These are phyloP conservation scores for Mesembryanthemum crystallinum DNA, from an alignment of 148 eudicot species.

Conservation along the genomic window DNA sequence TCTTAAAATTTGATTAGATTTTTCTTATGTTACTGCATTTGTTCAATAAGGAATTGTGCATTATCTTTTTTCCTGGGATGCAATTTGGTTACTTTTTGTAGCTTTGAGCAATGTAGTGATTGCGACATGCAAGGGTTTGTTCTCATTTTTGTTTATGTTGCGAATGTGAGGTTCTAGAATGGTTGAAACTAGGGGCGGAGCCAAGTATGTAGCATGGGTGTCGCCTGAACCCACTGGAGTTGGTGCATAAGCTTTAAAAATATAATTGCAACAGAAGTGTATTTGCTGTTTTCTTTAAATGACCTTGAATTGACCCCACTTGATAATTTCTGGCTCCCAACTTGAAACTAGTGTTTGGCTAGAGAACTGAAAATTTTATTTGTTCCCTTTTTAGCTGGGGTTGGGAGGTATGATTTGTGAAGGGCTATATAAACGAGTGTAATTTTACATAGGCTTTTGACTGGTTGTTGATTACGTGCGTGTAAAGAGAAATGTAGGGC, in stretches of 20 bases:
- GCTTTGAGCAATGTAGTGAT: not conserved
- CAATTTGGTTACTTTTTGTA: not conserved
- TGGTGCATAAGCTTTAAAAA: too few species aligned
- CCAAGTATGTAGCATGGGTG: too few species aligned
- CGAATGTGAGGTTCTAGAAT: not conserved
- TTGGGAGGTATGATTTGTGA: not conserved
- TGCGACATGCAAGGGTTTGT: not conserved
- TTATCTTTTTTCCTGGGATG: not conserved
- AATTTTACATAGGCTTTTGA: not conserved
- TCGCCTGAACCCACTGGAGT: too few species aligned
- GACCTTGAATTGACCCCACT: too few species aligned
- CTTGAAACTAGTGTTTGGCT: not conserved
- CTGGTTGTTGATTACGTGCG: not conserved
- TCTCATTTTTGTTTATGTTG: not conserved
- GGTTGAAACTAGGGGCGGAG: not conserved
- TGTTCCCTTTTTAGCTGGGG: not conserved
- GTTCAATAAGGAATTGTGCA: conserved; percentile 1
- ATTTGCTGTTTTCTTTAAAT: too few species aligned
- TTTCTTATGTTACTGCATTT: not conserved
- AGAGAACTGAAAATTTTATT: not conserved
- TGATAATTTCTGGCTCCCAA: too few species aligned
- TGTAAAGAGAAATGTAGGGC: not conserved
- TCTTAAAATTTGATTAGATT: not conserved
- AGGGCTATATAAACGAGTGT: not conserved
- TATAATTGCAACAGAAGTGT: too few species aligned